Evolutionary conservation across 768 basidiomycete genomes (phyloP), one percentile per base, ranked within the genome.

Genomic region (Agrocybe praecox): DNA sequence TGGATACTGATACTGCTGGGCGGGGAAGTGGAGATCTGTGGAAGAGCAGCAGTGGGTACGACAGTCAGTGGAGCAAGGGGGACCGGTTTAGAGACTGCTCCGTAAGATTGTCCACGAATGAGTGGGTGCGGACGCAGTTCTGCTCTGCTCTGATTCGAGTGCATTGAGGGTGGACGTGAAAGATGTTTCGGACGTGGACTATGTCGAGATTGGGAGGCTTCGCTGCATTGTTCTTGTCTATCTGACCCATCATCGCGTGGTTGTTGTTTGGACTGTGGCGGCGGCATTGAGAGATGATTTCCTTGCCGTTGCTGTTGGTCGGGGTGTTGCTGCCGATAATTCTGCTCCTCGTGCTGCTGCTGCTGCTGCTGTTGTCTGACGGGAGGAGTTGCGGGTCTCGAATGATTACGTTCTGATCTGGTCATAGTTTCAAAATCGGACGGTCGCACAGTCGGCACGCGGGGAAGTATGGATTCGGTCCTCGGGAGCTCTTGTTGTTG

Each of bases 41-140:
- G 74, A 24, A 76, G 71, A 9, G 79, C 77, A n/a, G 66, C 69
- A 57, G 83, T 82, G 18, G 82, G 75, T 9, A 83, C 80, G 44
- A 86, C 80, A 1, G 85, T 84, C 50, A 90, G 75, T 23, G 89
- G 88, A 2, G 85, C 78, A 55, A 90, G 76, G 33, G 79, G 48
- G 3, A 77, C 60, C 68, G 72, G 63, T 69, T 74, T 72, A 69
- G 74, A 71, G 2, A 78, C 72, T 50, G 79, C 78, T 6, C 87
- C 84, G 56, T 81, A 84, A 0, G 89, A 89, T 59, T 86, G 80
- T 9, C 88, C 89, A 53, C 90, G 86, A 60, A 92, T 90, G 50
- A 92, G 78, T 7, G 89, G 90, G 65, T 92, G 90, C 0, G 88
- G 89, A 15, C 87, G 86, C 49, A 88, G 60, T 23, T 75, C 73